Evolutionary conservation across 306 rosid species (phyloP), one percentile per base, ranked within the genome.

Genomic region (Acacia crassicarpa): DNA sequence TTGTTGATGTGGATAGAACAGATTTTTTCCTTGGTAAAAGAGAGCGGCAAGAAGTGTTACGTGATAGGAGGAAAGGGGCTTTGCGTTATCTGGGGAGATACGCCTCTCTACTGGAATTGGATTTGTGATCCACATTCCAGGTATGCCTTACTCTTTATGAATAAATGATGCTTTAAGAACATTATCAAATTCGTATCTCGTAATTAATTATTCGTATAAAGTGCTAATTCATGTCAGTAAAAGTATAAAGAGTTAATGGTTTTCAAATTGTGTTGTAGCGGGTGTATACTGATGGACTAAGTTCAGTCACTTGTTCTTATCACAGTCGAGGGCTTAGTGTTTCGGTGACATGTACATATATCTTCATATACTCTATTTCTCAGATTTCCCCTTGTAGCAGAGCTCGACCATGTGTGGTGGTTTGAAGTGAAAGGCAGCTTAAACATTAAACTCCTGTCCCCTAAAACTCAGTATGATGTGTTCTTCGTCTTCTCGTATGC

Each of bases 381-480:
- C 70, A 79, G 83, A 56, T 80, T 80, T 45, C 0, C 83, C 1
- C 33, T 12, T n/a, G 61, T 80, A 7, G 83, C 83, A 44, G 10
- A 13, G 11, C 83, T 80, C 13, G 8, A n/a, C 1, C 3, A 0
- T 4, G 51, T 72, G 20, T 45, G 51, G 71, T 62, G 72, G 61
- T 10, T 72, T 72, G 27, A 32, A 15, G 16, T 80, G 11, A 12
- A 20, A 11, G 74, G 78, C 9, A 46, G 13, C 0, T 5, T 80
- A 4, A n/a, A 14, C 44, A 62, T 65, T 3, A 62, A 35, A 5
- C 44, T 62, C 27, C 6, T 80, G 79, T 62, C 83, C 32, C 66
- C 74, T 15, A 73, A 22, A 8, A 73, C 83, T 61, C 1, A 8
- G 17, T 62, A 80, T 23, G 66, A 33, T 10, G 79, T 53, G 0